Evolutionary conservation across 345 rosid genomes (phyloP), one percentile per base, ranked within the genome.

Genomic region (Euphorbia tirucalli): DNA sequence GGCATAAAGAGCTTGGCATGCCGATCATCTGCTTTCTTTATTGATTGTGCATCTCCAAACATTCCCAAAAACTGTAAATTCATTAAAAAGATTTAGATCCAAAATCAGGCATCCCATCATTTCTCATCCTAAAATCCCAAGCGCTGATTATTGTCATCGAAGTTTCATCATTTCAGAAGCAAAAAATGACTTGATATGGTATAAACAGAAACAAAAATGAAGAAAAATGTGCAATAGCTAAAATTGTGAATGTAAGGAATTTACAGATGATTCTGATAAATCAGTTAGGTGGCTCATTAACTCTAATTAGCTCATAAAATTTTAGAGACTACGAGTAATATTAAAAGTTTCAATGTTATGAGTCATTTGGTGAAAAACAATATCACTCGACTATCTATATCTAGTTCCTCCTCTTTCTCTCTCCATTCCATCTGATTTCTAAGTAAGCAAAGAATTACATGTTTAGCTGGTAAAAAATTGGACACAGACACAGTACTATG

Each of bases 1-100:
- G 85, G 86, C 76, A 86, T 66, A 80, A 96, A 93, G 62, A 86
- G 83, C 74, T 87, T 89, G 30, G 95, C 89, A 76, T 96, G 99
- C 58, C 87, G 83, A 78, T 89, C 88, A 78, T 89, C 90, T 14
- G 97, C 98, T 75, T 83, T 96, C 80, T 87, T 78, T 37, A 89
- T 82, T 56, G 83, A 74, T 71, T 81, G 83, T 3, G 69, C 86
- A 74, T 91, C 98, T 73, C 99, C 96, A 73, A 91, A 85, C 50
- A 86, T 77, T 74, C 88, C 93, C 76, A 91, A 69, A 77, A 93
- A 93, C 99, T 96, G 93, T 77, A 75, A 64, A 65, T 55, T 70
- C 39, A 78, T 32, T 28, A 14, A 39, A 39, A 39, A 71, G 50
- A 30, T 61, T 60, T 28, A 63, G 61, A 48, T 28, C 37, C 41